phyloP scores from a whole-genome alignment of 2,329 filamentous ascomycete genomes.

The Lasiodiplodia theobromae region DNA sequence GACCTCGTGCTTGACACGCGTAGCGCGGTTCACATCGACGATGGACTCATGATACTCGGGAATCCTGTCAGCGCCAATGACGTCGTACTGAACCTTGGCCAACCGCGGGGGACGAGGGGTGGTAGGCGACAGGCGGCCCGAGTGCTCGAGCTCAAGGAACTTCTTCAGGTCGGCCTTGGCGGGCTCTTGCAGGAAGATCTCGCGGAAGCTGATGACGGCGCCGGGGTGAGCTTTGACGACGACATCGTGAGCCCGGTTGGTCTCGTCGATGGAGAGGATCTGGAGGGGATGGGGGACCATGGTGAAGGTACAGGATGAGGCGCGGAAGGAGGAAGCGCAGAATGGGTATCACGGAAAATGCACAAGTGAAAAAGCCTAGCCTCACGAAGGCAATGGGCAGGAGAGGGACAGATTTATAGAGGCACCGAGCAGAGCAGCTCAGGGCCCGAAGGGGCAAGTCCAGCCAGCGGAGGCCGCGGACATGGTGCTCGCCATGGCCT shows the following conservation, averaged over 20 bases:
- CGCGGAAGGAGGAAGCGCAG: not conserved
- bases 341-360: constrained; percentile 20
- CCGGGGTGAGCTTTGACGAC: constrained; percentile 52
- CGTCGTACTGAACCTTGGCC: constrained; percentile 64
- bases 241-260: constrained; percentile 57
- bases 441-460: constrained; percentile 11
- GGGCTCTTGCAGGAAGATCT: constrained; percentile 60
- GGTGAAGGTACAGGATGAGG: not conserved
- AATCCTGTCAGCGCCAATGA: constrained; percentile 59
- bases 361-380: not conserved
- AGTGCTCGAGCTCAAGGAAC: constrained; percentile 58
- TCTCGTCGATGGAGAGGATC: constrained; percentile 63
- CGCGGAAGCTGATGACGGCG: constrained; percentile 54
- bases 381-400: not conserved
- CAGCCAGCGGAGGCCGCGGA: constrained; percentile 21
- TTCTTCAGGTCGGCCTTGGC: constrained; percentile 56
- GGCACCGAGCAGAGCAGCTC: not conserved
- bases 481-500: constrained; percentile 10
- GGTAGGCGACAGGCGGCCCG: constrained; percentile 44
- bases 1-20: constrained; percentile 53
- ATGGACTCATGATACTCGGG: constrained; percentile 64
- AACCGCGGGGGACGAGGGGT: constrained; percentile 57
- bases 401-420: constrained; percentile 12
- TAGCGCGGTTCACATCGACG: constrained; percentile 55
- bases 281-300: constrained; percentile 61